These are phyloP conservation scores for Protomyces gravidus DNA, from an alignment of 1,139 yeast species.

Conservation along the genomic window DNA sequence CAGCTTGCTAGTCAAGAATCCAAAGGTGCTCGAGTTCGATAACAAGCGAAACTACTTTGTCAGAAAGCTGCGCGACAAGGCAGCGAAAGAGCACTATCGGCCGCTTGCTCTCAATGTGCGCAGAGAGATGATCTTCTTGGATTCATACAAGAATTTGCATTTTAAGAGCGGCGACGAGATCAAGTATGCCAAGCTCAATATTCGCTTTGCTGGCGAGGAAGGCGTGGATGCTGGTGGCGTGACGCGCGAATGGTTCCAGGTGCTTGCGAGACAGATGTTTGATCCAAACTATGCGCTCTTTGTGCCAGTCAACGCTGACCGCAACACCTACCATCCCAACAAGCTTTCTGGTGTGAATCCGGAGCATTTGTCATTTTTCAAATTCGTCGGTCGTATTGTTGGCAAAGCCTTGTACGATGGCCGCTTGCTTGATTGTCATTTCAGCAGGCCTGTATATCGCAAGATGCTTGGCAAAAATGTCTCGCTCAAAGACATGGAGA, in stretches of 20 bases:
- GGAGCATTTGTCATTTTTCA: slow-evolving; percentile 76
- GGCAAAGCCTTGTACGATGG: slow-evolving; percentile 92
- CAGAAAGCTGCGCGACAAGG: slow-evolving; percentile 56
- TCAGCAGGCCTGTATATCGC: slow-evolving; percentile 92
- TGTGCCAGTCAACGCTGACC: slow-evolving; percentile 86
- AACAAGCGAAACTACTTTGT: slow-evolving; percentile 85
- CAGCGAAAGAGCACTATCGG: slow-evolving; percentile 39
- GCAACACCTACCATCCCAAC: slow-evolving; percentile 93
- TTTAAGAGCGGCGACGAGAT: slow-evolving; percentile 76
- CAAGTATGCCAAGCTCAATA: slow-evolving; percentile 66
- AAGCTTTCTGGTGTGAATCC: slow-evolving; percentile 90
- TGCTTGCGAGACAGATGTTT: slow-evolving; percentile 88
- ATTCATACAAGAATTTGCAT: slow-evolving; percentile 78
- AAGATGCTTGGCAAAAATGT: slow-evolving; percentile 75
- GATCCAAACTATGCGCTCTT: slow-evolving; percentile 94
- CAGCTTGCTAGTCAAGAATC: slow-evolving; percentile 80
- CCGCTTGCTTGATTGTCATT: slow-evolving; percentile 87
- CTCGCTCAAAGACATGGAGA: slow-evolving; percentile 89
- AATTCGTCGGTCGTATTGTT: slow-evolving; percentile 87
- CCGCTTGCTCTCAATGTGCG: slow-evolving; percentile 64
- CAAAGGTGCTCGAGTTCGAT: slow-evolving; percentile 88
- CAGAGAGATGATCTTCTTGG: slow-evolving; percentile 87
- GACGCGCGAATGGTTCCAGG: slow-evolving; percentile 96
- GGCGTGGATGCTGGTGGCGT: slow-evolving; percentile 99
- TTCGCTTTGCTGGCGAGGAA: slow-evolving; percentile 83